Evolutionary conservation across 139 green algal species (phyloP).

Genomic region (Chlorella sorokiniana): DNA sequence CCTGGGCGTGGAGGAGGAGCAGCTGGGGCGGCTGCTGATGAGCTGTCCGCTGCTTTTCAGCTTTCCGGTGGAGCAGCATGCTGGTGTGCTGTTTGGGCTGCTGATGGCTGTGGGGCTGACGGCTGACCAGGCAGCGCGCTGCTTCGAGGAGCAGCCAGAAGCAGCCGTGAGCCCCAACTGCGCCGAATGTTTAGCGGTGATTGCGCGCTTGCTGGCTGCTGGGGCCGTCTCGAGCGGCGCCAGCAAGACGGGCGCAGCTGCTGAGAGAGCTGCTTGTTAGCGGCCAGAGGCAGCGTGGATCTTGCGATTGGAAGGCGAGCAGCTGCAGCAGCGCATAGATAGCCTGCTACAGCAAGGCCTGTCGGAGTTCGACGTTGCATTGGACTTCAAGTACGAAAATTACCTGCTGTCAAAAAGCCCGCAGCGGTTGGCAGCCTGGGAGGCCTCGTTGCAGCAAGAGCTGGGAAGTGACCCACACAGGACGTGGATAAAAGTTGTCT

Average conservation of each 20-base stretch:
- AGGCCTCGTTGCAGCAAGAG: no score
- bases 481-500: no score
- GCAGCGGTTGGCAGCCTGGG: not conserved
- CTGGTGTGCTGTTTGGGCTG: slow-evolving; percentile 3
- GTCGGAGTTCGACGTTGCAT: not conserved
- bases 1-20: not conserved
- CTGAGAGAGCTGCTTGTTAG: not conserved
- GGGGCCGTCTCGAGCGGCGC: no score
- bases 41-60: not conserved
- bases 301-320: not conserved
- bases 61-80: not conserved
- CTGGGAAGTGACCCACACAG: no score
- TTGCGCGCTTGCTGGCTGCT: not conserved
- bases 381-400: no score
- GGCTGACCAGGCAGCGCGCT: not conserved
- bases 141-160: not conserved
- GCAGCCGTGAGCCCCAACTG: not conserved
- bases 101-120: not conserved
- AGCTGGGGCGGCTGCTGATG: not conserved
- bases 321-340: not conserved
- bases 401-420: not conserved
- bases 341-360: not conserved
- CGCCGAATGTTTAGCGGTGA: not conserved
- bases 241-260: not conserved
- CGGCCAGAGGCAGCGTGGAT: not conserved